These are phyloP conservation scores for Sarcodon sp. DNA, from an alignment of 768 basidiomycete species.

Conservation along the genomic window DNA sequence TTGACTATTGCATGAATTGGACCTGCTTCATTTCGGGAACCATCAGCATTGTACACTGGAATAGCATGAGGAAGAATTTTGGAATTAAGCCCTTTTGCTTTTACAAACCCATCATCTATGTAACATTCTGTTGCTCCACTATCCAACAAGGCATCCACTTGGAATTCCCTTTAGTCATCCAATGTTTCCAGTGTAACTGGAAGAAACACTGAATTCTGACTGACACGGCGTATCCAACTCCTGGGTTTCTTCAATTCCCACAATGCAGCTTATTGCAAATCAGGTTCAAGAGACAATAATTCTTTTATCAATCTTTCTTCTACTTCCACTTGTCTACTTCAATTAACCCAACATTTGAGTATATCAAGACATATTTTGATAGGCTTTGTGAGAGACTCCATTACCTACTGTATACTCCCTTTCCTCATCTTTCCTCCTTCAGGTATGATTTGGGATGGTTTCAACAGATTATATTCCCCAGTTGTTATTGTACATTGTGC, in stretches of 20 bases:
- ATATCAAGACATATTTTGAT: no score
- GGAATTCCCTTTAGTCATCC: neutral
- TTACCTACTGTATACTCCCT: no score
- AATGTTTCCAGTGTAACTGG: constrained; percentile 3
- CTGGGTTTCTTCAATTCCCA: constrained; percentile 1
- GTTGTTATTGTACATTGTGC: no score
- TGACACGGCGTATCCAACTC: constrained; percentile 1
- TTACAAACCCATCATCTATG: constrained; percentile 6
- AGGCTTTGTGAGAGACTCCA: no score
- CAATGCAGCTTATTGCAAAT: neutral
- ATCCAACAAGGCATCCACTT: constrained; percentile 9
- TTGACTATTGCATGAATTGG: constrained; percentile 3
- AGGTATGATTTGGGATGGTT: no score
- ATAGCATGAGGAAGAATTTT: constrained; percentile 1
- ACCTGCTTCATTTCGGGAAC: constrained; percentile 4
- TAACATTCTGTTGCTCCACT: constrained; percentile 12
- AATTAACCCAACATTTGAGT: no score
- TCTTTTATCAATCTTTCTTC: constrained; percentile 2
- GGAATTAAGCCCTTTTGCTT: neutral
- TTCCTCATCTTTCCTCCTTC: no score
- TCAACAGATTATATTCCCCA: no score
- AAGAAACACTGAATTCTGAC: neutral
- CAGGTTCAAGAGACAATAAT: constrained; percentile 1
- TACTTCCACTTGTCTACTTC: neutral
- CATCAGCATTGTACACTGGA: constrained; percentile 8